Evolutionary conservation across 2,329 filamentous ascomycete species (phyloP).

Genomic region (Fusarium poae): DNA sequence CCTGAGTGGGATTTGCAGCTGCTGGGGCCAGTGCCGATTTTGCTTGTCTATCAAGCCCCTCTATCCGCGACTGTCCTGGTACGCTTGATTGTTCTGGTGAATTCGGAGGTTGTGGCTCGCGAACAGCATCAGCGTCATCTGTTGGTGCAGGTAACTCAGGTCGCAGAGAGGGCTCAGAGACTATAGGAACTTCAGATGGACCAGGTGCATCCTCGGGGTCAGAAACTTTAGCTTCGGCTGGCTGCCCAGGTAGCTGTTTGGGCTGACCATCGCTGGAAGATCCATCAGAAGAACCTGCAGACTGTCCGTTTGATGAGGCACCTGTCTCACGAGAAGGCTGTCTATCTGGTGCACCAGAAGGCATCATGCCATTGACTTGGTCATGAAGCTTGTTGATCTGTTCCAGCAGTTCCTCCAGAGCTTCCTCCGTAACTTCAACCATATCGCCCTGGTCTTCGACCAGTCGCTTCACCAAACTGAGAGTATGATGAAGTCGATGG

Average conservation of each 20-base stretch:
- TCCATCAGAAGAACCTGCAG: slow-evolving; percentile 14
- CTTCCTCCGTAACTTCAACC: slow-evolving; percentile 46
- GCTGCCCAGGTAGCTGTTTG: slow-evolving; percentile 14
- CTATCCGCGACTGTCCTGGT: slow-evolving; percentile 9
- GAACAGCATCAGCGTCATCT: background rate
- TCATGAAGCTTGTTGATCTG: slow-evolving; percentile 49
- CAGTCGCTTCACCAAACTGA: slow-evolving; percentile 40
- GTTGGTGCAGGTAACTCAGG: slow-evolving; percentile 7
- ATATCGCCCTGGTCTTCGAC: slow-evolving; percentile 46
- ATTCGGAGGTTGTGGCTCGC: slow-evolving; percentile 3
- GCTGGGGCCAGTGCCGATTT: background rate
- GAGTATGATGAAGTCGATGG: slow-evolving; percentile 28
- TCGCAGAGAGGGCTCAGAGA: slow-evolving; percentile 5
- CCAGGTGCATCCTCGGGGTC: background rate
- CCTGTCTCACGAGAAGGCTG: slow-evolving; percentile 14
- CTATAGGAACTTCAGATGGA: slow-evolving; percentile 8
- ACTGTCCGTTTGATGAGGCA: slow-evolving; percentile 27
- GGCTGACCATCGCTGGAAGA: slow-evolving; percentile 10
- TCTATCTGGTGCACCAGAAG: slow-evolving; percentile 26
- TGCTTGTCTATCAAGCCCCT: slow-evolving; percentile 9
- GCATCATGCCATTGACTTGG: slow-evolving; percentile 48
- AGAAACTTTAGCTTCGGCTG: background rate
- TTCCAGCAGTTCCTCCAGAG: slow-evolving; percentile 47
- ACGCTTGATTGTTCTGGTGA: background rate
- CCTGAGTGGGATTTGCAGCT: slow-evolving; percentile 5